phyloP scores from a whole-genome alignment of 305 asterid genomes.

The Fraxinus velutina region DNA sequence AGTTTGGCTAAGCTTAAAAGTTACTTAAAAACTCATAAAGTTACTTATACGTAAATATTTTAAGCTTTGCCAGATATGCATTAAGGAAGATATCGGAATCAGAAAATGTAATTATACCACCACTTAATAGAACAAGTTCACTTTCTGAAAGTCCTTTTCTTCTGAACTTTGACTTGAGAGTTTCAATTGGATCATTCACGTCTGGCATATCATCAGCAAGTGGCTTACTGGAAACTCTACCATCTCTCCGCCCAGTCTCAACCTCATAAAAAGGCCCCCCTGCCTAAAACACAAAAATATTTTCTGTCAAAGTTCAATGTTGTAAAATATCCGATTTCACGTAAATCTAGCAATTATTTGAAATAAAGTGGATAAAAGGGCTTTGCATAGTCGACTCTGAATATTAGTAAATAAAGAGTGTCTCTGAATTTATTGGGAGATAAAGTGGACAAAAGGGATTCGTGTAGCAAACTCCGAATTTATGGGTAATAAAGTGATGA shows the following conservation, averaged over 20 bases:
- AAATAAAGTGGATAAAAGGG: too few species aligned
- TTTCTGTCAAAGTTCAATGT: background rate
- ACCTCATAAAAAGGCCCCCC: slow-evolving; percentile 37
- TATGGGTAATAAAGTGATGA: too few species aligned
- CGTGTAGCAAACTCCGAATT: too few species aligned
- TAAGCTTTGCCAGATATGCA: background rate
- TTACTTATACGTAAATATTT: background rate
- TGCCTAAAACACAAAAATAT: slow-evolving; percentile 20
- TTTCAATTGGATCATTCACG: slow-evolving; percentile 35
- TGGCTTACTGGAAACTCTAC: slow-evolving; percentile 26
- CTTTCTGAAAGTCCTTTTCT: slow-evolving; percentile 31
- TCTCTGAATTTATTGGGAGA: too few species aligned
- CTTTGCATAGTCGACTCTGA: too few species aligned
- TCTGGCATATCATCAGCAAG: slow-evolving; percentile 43
- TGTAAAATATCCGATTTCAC: background rate
- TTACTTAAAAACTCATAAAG: background rate
- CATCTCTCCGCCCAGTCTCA: slow-evolving; percentile 46
- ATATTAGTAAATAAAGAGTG: too few species aligned
- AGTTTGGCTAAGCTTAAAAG: background rate
- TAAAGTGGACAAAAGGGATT: too few species aligned
- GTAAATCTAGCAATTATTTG: too few species aligned
- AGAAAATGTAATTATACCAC: slow-evolving; percentile 9
- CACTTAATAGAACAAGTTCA: slow-evolving; percentile 40
- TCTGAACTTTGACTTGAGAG: slow-evolving; percentile 33
- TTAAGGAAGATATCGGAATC: background rate